Evolutionary conservation across 352 stramenopile species (phyloP).

Genomic region (Globisporangium viniferum): DNA sequence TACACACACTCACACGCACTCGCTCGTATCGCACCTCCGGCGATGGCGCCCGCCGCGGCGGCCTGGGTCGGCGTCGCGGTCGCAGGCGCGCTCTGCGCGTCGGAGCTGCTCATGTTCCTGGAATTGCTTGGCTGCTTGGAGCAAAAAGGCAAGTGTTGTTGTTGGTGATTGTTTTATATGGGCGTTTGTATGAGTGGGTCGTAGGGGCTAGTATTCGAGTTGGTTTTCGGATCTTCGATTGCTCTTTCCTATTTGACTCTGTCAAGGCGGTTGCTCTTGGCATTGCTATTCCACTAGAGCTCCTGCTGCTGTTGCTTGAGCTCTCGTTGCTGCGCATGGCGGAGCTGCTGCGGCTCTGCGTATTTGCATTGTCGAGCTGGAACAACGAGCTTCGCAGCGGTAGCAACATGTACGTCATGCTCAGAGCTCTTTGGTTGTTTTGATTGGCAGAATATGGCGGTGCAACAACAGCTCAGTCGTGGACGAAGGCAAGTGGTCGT

Average conservation of each 20-base stretch:
- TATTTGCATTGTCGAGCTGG: no score
- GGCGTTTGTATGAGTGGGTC: neutral
- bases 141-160: neutral
- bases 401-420: no score
- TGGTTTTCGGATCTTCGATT: conserved; percentile 4
- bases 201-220: neutral
- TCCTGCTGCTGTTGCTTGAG: no score
- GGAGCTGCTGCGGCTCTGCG: no score
- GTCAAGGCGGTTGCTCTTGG: no score
- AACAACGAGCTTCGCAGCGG: no score
- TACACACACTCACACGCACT: neutral
- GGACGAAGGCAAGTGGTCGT: no score
- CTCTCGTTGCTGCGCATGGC: no score
- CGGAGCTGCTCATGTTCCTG: neutral
- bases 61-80: conserved; percentile 42
- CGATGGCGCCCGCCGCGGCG: conserved; percentile 54
- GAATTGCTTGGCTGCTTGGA: neutral
- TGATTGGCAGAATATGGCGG: no score
- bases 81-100: conserved; percentile 14
- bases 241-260: conserved; percentile 21
- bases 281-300: no score
- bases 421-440: no score
- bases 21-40: conserved; percentile 42
- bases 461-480: no score
- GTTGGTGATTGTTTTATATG: neutral